A percentile compares a stretch with the other conserved stretches of the same genome.
phyloP scores from a whole-genome alignment of 768 basidiomycete genomes.

The Phanerodontia chrysosporium region DNA sequence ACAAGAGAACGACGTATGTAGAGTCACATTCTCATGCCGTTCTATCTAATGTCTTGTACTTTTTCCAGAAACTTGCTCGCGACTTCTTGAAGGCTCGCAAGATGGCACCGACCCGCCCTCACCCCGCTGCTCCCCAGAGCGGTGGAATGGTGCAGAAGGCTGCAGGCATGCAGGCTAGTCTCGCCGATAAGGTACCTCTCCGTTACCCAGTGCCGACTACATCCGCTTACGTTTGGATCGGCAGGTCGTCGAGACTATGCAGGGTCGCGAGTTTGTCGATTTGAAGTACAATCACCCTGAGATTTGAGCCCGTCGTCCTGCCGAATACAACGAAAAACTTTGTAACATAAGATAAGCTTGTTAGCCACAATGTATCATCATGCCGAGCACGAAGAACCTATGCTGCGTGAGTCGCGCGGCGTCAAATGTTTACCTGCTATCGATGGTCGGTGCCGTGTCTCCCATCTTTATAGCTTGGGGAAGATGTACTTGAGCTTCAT shows the following conservation, averaged over 20 bases:
- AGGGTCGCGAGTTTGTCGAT: slow-evolving; percentile 16
- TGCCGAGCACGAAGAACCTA: too few species aligned
- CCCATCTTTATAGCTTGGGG: too few species aligned
- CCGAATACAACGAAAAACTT: too few species aligned
- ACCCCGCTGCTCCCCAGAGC: slow-evolving; percentile 19
- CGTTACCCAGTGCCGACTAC: background rate
- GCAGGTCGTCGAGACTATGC: slow-evolving; percentile 16
- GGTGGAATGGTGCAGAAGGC: slow-evolving; percentile 21
- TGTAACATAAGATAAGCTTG: too few species aligned
- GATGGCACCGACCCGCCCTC: slow-evolving; percentile 18
- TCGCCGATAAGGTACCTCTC: slow-evolving; percentile 16
- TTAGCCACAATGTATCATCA: too few species aligned
- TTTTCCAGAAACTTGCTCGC: slow-evolving; percentile 13
- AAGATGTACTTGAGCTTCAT: too few species aligned
- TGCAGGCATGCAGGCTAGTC: slow-evolving; percentile 12
- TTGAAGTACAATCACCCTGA: slow-evolving; percentile 16
- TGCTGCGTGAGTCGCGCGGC: too few species aligned
- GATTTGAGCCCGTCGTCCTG: too few species aligned
- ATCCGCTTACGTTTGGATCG: background rate
- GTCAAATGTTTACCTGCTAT: too few species aligned
- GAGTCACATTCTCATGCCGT: too few species aligned
- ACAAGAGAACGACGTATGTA: background rate
- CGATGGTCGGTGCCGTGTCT: too few species aligned
- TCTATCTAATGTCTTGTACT: background rate
- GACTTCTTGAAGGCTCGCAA: slow-evolving; percentile 19